Evolutionary conservation across 2,329 filamentous ascomycete species (phyloP).

Genomic region (Fusarium sp.): DNA sequence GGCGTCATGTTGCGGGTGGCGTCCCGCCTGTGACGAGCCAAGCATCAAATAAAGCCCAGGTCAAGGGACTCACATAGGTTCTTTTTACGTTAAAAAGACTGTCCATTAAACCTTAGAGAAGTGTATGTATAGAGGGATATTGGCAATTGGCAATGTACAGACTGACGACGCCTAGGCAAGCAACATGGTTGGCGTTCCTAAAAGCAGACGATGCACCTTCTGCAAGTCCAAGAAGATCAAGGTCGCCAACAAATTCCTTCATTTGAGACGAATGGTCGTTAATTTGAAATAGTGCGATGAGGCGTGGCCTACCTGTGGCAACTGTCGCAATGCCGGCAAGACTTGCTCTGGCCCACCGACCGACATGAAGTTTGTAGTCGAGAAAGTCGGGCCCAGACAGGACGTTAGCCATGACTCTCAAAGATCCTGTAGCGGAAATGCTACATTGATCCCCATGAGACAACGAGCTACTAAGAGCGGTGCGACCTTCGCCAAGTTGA

Average conservation of each 20-base stretch:
- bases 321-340: background rate
- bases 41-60: background rate
- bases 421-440: background rate
- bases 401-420: background rate
- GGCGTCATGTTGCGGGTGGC: background rate
- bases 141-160: too few species aligned
- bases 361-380: background rate
- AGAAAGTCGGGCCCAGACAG: background rate
- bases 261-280: background rate
- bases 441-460: background rate
- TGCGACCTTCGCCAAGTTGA: background rate
- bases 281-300: background rate
- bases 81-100: background rate
- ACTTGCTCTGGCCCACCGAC: background rate
- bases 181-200: background rate
- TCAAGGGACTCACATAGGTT: background rate
- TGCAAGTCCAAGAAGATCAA: background rate
- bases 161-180: too few species aligned
- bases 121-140: too few species aligned
- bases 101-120: too few species aligned
- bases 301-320: background rate
- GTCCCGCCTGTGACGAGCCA: background rate
- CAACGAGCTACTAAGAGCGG: background rate
- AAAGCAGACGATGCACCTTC: background rate
- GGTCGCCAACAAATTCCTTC: background rate